Base-by-base conservation (phyloP, 1,284 basidiomycete genomes). In the Ustilago crameri region DNA sequence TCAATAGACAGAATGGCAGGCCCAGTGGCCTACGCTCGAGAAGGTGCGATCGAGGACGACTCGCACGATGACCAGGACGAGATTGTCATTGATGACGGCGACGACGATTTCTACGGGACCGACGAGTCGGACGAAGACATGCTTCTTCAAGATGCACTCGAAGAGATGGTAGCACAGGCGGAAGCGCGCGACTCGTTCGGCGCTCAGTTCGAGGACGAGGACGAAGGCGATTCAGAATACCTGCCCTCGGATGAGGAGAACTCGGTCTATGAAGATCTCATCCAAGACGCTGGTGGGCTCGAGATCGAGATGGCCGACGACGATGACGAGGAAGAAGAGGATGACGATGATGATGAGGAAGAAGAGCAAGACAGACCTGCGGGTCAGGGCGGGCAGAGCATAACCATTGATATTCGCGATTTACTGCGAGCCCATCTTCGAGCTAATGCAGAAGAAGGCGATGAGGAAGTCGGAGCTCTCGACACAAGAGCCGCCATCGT, bases 391-490 rank as follows among this genome's bases (percentile, higher is more conserved):
- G 74, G 67, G n/a, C 46, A 66, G 24, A 62, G 51, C 23, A 35
- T 61, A 26, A 74, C 59, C 7, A 74, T 74, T 54, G 64, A 67
- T 34, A 70, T 72, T 38, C 67, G 56, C 27, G 74, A 76, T 17
- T 43, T 76, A 5, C 55, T 76, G 8, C 66, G 65, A 23, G 61
- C 54, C 9, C 68, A 63, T 57, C 55, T 76, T 10, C 47, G 52
- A 34, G 54, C 54, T 0, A 47, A 20, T 26, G 35, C 42, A 17
- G 47, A 53, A 27, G 56, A 55, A n/a, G 51, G 48, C 14, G 46
- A 44, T 12, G 51, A 56, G 46, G 57, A 67, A 10, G 22, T 42
- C 9, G 51, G 56, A 0, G 42, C 50, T 12, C 57, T 60, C 37
- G 55, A 37, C 42, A 62, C 62, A 35, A 52, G 61, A 48, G 61